Base-by-base conservation (phyloP, 2,329 filamentous ascomycete species). In the Fusarium bulbicola region DNA sequence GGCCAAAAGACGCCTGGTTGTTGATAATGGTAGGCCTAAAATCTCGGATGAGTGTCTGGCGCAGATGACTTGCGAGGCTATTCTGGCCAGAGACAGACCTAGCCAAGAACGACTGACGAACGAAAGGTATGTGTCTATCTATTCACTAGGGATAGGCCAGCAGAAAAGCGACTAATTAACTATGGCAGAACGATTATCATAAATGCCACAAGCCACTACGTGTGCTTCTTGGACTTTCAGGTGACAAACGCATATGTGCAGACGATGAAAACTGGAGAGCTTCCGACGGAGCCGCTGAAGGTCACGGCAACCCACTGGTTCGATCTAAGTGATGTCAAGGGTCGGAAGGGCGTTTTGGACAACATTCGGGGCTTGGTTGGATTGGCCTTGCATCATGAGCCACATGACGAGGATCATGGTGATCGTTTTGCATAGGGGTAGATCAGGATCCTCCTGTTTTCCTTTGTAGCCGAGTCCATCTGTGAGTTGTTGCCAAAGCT, bases 21-120 rank as follows among this genome's bases (percentile, higher is more conserved):
- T 45, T 20, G 16, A 45, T 5, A 0, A 26, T 9, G 43, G 16
- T 3, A 45, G 0, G 24, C 43, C 43, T 3, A 26, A 18, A 0
- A 28, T 45, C 11, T 45, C 43, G 1, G 43, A 45, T 14, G 43
- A 45, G 24, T 45, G 43, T 6, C 3, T 45, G 16, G 43, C 43
- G 0, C 43, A 45, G 16, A 45, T 45, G 43, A 45, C 43, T 9
- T 45, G 24, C 24, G 43, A 45, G 43, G 43, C 43, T 2, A 45
- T 43, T 24, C 11, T 24, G 24, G 24, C 24, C 24, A 24, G 24
- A 24, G 24, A 24, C 24, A 24, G 24, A 24, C 24, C 24, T 24
- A 24, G 24, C 24, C 24, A 24, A 24, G 24, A 24, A 24, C 24
- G 24, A 24, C 24, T 24, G 24, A 24, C 24, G 24, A 24, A 24